Percentiles rank a stretch among this genome's conserved stretches.
phyloP scores from a whole-genome alignment of 2,329 filamentous ascomycete genomes.

The Ascochyta koolunga region DNA sequence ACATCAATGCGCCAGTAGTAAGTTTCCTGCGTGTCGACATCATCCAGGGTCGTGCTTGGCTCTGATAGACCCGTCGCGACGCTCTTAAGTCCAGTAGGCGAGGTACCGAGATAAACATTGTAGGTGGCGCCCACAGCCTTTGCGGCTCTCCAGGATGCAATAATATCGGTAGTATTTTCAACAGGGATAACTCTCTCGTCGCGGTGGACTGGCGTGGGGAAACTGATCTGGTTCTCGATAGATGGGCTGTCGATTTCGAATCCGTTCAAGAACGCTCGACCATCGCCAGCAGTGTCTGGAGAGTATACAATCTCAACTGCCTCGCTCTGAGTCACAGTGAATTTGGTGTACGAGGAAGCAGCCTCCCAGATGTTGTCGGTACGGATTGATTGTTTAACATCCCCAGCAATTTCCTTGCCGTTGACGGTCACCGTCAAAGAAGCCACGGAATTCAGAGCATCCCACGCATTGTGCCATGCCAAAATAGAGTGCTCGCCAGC shows the following conservation, averaged over 20 bases:
- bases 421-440: conserved; percentile 32
- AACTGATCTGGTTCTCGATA: conserved; percentile 30
- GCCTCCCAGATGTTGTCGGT: conserved; percentile 43
- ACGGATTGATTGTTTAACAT: conserved; percentile 30
- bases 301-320: conserved; percentile 31
- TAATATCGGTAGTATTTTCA: conserved; percentile 19
- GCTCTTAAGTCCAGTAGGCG: conserved; percentile 10
- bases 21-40: conserved; percentile 23
- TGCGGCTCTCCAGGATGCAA: conserved; percentile 31
- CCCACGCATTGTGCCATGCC: conserved; percentile 43
- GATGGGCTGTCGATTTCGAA: conserved; percentile 39
- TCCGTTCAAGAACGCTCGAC: conserved; percentile 38
- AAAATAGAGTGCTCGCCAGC: conserved; percentile 37
- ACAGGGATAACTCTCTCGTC: conserved; percentile 33
- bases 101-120: conserved; percentile 35
- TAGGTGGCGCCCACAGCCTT: conserved; percentile 19
- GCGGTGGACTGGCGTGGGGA: conserved; percentile 36
- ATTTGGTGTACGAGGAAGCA: conserved; percentile 34
- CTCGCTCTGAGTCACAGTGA: conserved; percentile 24
- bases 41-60: conserved; percentile 10
- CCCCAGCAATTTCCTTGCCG: conserved; percentile 19
- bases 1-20: conserved; percentile 45
- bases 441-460: conserved; percentile 26
- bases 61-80: conserved; percentile 8
- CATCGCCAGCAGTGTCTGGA: conserved; percentile 16